Evolutionary conservation across 2,329 filamentous ascomycete genomes (phyloP).

Genomic region (Trichophyton rubrum): DNA sequence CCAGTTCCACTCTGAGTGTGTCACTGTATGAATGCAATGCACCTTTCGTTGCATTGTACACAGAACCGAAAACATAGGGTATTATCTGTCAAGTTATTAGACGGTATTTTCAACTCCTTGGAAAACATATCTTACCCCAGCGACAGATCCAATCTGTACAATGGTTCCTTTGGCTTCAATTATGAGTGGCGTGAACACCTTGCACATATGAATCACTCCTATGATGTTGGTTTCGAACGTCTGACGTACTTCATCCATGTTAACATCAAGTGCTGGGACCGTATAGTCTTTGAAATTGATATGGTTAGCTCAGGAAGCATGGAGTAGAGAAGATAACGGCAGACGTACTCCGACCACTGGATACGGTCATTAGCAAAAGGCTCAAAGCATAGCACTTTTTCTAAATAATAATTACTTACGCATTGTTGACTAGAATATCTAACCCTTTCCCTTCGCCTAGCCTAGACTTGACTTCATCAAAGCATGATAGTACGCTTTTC

Average conservation of each 20-base stretch:
- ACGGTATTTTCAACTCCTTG: background rate
- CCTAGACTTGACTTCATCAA: constrained; percentile 34
- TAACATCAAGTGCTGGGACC: constrained; percentile 44
- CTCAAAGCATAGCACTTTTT: background rate
- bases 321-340: too few species aligned
- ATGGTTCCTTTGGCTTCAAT: constrained; percentile 35
- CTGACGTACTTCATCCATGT: constrained; percentile 35
- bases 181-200: constrained; percentile 44
- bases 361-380: background rate
- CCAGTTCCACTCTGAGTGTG: constrained; percentile 46
- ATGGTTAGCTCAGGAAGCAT: background rate
- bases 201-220: constrained; percentile 45
- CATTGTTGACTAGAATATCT: constrained; percentile 49
- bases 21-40: constrained; percentile 47
- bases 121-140: constrained; percentile 21
- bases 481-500: constrained; percentile 38
- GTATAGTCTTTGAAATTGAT: constrained; percentile 36
- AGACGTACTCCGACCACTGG: constrained; percentile 9
- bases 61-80: constrained; percentile 34
- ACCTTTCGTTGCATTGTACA: constrained; percentile 49
- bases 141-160: constrained; percentile 35
- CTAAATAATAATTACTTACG: constrained; percentile 21
- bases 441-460: constrained; percentile 36
- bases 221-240: constrained; percentile 46
- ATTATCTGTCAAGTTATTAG: constrained; percentile 21